These are phyloP conservation scores for Trichoderma arundinaceum DNA, from an alignment of 2,329 filamentous ascomycete genomes.

Conservation along the genomic window DNA sequence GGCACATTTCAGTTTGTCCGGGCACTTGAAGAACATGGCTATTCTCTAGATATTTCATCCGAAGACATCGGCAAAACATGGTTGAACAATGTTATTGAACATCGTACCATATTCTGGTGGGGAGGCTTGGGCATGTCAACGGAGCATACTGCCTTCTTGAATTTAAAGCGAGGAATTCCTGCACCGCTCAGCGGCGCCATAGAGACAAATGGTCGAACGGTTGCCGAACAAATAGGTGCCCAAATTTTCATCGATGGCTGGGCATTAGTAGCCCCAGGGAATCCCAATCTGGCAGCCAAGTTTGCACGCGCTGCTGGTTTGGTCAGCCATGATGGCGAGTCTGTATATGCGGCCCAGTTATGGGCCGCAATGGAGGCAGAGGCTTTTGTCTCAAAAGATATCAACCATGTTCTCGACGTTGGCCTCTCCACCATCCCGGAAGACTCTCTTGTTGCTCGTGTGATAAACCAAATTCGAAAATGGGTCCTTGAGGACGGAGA, in stretches of 20 bases:
- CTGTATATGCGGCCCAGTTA: slow-evolving; percentile 46
- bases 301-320: slow-evolving; percentile 43
- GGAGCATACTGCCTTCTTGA: slow-evolving; percentile 48
- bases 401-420: slow-evolving; percentile 43
- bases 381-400: slow-evolving; percentile 43
- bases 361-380: slow-evolving; percentile 50
- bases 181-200: slow-evolving; percentile 43
- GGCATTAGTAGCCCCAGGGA: slow-evolving; percentile 43
- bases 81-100: slow-evolving; percentile 33
- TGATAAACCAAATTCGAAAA: slow-evolving; percentile 41
- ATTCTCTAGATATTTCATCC: not conserved
- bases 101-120: slow-evolving; percentile 47
- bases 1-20: slow-evolving; percentile 47
- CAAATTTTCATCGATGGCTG: slow-evolving; percentile 50
- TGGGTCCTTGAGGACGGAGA: slow-evolving; percentile 37
- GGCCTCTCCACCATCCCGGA: slow-evolving; percentile 41
- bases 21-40: slow-evolving; percentile 43
- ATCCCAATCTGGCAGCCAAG: slow-evolving; percentile 41
- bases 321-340: slow-evolving; percentile 49
- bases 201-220: slow-evolving; percentile 26
- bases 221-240: slow-evolving; percentile 47
- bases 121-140: slow-evolving; percentile 47
- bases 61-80: slow-evolving; percentile 33
- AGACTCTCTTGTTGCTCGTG: slow-evolving; percentile 39
- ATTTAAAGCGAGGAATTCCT: slow-evolving; percentile 45